Conservation (phyloP, 441 rosid species). For the Adansonia madagascariensis region DNA sequence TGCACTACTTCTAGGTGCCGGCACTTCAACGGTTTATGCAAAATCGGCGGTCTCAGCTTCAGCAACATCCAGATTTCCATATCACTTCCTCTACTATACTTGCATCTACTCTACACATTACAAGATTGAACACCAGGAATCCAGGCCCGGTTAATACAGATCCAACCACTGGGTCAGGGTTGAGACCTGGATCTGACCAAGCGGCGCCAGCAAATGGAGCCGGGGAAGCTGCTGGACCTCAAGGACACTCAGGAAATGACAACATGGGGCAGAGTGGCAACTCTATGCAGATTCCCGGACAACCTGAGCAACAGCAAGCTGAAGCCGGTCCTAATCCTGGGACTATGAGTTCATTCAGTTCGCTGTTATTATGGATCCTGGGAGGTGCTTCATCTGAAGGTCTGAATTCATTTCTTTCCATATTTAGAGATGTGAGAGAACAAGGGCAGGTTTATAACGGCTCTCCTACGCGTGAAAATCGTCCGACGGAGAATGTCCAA, state of each 20-base stretch:
- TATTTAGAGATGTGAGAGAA: slow-evolving; percentile 8
- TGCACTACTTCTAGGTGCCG: background rate
- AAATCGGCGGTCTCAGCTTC: slow-evolving; percentile 6
- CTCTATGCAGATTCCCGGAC: background rate
- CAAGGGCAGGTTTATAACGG: background rate
- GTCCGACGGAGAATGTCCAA: background rate
- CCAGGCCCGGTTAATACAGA: background rate
- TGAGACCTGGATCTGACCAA: background rate
- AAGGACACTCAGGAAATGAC: background rate
- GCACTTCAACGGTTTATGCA: slow-evolving; percentile 12
- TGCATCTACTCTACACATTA: slow-evolving; percentile 1
- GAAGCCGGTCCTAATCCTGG: slow-evolving; percentile 11
- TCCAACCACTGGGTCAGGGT: slow-evolving; percentile 7
- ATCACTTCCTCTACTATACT: background rate
- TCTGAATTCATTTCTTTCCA: background rate
- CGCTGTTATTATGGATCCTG: slow-evolving; percentile 1
- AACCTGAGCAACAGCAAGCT: background rate
- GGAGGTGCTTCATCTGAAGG: slow-evolving; percentile 10
- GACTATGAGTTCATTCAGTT: background rate
- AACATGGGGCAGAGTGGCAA: background rate
- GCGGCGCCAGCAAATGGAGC: background rate
- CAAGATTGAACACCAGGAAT: background rate
- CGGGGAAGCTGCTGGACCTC: slow-evolving; percentile 4
- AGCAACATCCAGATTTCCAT: background rate
- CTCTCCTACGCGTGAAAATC: background rate